These are phyloP conservation scores for Colletotrichum brevisporum DNA, from an alignment of 2,329 filamentous ascomycete species.

Conservation along the genomic window DNA sequence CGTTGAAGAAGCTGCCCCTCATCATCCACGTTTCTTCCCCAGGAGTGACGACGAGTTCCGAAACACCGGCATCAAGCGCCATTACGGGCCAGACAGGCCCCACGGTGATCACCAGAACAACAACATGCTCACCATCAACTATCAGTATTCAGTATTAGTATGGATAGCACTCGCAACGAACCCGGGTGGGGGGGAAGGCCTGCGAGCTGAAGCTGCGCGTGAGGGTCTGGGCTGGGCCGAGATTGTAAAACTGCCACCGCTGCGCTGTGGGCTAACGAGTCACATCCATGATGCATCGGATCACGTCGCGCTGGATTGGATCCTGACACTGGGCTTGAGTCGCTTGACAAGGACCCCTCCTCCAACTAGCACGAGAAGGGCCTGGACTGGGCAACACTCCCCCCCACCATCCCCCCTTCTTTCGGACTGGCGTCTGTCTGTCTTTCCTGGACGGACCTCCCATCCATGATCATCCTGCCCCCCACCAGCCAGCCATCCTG, in stretches of 20 bases:
- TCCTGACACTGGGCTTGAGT: slow-evolving; percentile 27
- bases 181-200: not conserved
- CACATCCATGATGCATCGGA: slow-evolving; percentile 35
- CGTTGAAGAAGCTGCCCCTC: not conserved
- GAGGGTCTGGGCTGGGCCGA: slow-evolving; percentile 9
- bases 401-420: slow-evolving; percentile 12
- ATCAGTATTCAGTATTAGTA: too few relatives aligned
- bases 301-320: slow-evolving; percentile 33
- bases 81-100: not conserved
- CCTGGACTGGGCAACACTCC: slow-evolving; percentile 1
- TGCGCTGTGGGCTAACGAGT: slow-evolving; percentile 2
- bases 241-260: not conserved
- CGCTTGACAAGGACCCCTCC: slow-evolving; percentile 21
- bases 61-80: slow-evolving; percentile 1
- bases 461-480: not conserved
- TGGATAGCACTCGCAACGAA: not conserved
- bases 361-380: slow-evolving; percentile 5
- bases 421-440: slow-evolving; percentile 3
- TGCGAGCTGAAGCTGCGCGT: not conserved
- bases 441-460: not conserved
- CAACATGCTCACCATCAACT: not conserved
- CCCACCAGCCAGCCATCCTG: slow-evolving; percentile 26
- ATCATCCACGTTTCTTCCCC: not conserved
- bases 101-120: not conserved
- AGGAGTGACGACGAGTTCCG: not conserved